Conservation (phyloP, 1,139 yeast species). For the Groenewaldozyma sp. region DNA sequence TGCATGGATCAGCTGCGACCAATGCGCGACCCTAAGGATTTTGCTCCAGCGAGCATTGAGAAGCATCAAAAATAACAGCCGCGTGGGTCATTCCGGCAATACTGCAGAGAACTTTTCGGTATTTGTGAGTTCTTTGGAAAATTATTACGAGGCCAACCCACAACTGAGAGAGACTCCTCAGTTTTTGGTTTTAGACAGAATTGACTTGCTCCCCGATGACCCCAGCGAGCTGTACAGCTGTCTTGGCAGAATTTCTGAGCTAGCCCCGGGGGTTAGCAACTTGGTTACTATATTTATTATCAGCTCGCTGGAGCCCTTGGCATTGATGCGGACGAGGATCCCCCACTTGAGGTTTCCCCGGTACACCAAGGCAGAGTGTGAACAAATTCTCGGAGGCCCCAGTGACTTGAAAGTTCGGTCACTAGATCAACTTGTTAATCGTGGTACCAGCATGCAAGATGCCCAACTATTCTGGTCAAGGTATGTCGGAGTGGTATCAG, state of each 20-base stretch:
- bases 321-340: constrained; percentile 37
- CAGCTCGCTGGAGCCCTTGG: constrained; percentile 38
- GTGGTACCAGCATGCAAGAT: background rate
- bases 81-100: constrained; percentile 10
- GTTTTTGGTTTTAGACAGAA: constrained; percentile 48
- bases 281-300: constrained; percentile 31
- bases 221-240: constrained; percentile 39
- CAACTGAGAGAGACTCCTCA: constrained; percentile 30
- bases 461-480: constrained; percentile 29
- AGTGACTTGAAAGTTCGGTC: background rate
- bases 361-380: constrained; percentile 37
- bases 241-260: constrained; percentile 41
- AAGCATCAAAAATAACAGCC: constrained; percentile 19
- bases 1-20: constrained; percentile 28
- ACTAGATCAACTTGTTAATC: background rate
- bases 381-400: constrained; percentile 23
- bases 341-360: constrained; percentile 44
- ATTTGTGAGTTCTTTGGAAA: constrained; percentile 37
- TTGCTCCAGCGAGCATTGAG: constrained; percentile 29
- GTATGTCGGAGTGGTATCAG: constrained; percentile 43
- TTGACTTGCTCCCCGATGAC: constrained; percentile 47
- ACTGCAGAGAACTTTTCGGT: constrained; percentile 37
- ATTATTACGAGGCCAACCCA: constrained; percentile 31
- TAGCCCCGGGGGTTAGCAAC: constrained; percentile 19
- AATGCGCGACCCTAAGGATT: constrained; percentile 29